Percentiles rank a stretch among this genome's conserved stretches.
phyloP scores from a whole-genome alignment of 352 stramenopile genomes.

The Bremia lactucae region DNA sequence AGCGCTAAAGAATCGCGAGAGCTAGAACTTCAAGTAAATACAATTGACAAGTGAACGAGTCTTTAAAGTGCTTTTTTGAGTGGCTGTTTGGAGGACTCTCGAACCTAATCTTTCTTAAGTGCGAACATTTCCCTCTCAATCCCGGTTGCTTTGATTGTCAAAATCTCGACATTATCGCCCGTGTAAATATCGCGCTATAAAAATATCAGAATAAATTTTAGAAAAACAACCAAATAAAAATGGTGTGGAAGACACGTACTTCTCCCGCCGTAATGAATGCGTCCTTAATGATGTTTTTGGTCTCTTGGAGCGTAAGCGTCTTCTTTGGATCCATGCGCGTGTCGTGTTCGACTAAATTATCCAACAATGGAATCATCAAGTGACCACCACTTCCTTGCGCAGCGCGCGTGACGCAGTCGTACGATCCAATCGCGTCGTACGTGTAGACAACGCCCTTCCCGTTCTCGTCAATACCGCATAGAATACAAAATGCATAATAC shows the following conservation, averaged over 20 bases:
- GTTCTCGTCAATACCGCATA: conserved; percentile 93
- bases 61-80: too few species aligned
- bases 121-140: conserved; percentile 87
- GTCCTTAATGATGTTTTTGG: conserved; percentile 98
- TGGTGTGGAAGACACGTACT: conserved; percentile 14
- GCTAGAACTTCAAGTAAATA: conserved; percentile 22
- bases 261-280: conserved; percentile 96
- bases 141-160: conserved; percentile 91
- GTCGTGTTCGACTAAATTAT: conserved; percentile 93
- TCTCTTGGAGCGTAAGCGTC: conserved; percentile 85
- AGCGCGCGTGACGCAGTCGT: conserved; percentile 65
- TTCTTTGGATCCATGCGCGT: conserved; percentile 88
- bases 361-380: conserved; percentile 96
- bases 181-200: conserved; percentile 97
- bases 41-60: conserved; percentile 1
- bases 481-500: conserved; percentile 98
- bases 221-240: too few species aligned
- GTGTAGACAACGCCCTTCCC: conserved; percentile 95
- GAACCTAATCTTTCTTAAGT: conserved; percentile 96
- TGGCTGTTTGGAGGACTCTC: too few species aligned
- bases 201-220: too few species aligned
- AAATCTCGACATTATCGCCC: conserved; percentile 96
- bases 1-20: conserved; percentile 79
- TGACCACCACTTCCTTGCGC: conserved; percentile 88
- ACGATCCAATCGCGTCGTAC: conserved; percentile 96